Evolutionary conservation across 2,329 filamentous ascomycete genomes (phyloP).

Genomic region (Colletotrichum orbiculare): DNA sequence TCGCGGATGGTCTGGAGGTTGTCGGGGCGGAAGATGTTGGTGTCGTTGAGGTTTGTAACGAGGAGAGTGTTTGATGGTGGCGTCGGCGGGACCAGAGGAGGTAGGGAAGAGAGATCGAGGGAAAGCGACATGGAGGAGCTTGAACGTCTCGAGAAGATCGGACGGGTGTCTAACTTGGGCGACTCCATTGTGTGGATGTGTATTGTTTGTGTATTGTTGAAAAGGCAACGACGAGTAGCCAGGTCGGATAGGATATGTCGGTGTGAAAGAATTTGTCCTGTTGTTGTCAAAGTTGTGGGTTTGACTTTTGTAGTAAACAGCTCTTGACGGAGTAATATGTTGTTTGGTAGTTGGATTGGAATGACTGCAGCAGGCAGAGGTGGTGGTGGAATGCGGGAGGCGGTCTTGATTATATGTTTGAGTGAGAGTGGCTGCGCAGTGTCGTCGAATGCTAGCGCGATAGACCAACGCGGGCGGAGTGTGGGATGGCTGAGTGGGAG

Average conservation of each 20-base stretch:
- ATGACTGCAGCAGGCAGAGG: background rate
- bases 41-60: conserved; percentile 81
- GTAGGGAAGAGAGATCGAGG: conserved; percentile 79
- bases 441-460: conserved; percentile 6
- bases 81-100: conserved; percentile 76
- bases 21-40: conserved; percentile 78
- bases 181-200: conserved; percentile 46
- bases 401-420: conserved; percentile 37
- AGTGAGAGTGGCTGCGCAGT: conserved; percentile 23
- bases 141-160: conserved; percentile 51
- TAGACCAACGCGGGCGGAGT: conserved; percentile 19
- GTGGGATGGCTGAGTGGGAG: conserved; percentile 29
- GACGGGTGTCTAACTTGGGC: conserved; percentile 42
- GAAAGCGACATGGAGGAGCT: conserved; percentile 66
- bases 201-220: conserved; percentile 31
- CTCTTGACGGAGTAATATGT: conserved; percentile 13
- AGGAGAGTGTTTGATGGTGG: conserved; percentile 85
- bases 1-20: conserved; percentile 80
- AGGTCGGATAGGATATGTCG: background rate
- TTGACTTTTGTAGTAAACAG: conserved; percentile 8
- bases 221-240: background rate
- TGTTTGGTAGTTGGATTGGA: conserved; percentile 26
- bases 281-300: background rate
- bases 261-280: conserved; percentile 1
- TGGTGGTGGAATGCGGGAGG: conserved; percentile 17